Evolutionary conservation across 1,139 yeast genomes (phyloP).

Genomic region (Arxiozyma slooffiae): DNA sequence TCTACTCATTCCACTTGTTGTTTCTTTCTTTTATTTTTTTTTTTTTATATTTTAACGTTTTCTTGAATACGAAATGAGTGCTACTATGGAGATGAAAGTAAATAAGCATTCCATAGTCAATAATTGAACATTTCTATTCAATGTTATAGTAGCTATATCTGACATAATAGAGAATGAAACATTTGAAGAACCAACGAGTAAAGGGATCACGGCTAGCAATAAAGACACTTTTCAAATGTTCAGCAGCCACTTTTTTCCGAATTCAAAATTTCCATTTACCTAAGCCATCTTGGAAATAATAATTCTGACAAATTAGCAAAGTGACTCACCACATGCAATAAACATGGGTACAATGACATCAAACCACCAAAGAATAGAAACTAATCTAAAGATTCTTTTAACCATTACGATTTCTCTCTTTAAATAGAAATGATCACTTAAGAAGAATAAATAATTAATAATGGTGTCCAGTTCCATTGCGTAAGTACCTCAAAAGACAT

Average conservation of each 20-base stretch:
- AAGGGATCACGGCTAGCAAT: slow-evolving; percentile 63
- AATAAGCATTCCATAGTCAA: slow-evolving; percentile 58
- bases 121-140: slow-evolving; percentile 34
- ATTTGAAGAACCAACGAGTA: slow-evolving; percentile 62
- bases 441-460: slow-evolving; percentile 41
- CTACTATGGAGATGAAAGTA: slow-evolving; percentile 44
- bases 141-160: slow-evolving; percentile 35
- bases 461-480: slow-evolving; percentile 71
- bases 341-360: slow-evolving; percentile 43
- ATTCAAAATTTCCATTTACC: slow-evolving; percentile 13
- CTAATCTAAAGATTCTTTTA: slow-evolving; percentile 21
- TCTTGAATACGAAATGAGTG: slow-evolving; percentile 33
- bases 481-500: slow-evolving; percentile 63
- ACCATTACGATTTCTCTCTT: slow-evolving; percentile 1
- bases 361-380: slow-evolving; percentile 64
- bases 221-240: slow-evolving; percentile 14
- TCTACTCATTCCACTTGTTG: neutral
- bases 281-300: slow-evolving; percentile 12
- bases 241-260: slow-evolving; percentile 13
- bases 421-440: slow-evolving; percentile 19
- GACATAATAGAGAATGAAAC: slow-evolving; percentile 44
- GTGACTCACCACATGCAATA: slow-evolving; percentile 49
- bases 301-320: slow-evolving; percentile 36
- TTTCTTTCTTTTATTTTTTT: neutral
- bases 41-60: slow-evolving; percentile 4